These are phyloP conservation scores for Debaryomycetaceae sp. DNA, from an alignment of 1,139 yeast species.

Conservation along the genomic window DNA sequence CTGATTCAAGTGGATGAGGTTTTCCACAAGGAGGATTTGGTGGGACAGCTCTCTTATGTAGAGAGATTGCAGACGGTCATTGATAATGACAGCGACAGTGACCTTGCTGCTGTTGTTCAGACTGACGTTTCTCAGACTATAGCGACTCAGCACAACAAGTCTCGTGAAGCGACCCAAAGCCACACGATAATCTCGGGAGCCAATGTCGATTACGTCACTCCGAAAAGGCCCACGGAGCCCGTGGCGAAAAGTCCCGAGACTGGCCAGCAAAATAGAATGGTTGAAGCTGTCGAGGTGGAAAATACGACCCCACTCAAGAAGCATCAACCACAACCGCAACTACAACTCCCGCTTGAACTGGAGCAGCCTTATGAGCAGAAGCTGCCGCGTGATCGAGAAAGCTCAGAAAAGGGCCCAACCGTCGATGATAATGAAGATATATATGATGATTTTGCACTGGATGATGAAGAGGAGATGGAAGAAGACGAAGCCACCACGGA, in stretches of 20 bases:
- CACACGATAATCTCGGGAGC: constrained; percentile 17
- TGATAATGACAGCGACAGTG: constrained; percentile 24
- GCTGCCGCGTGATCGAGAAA: constrained; percentile 1
- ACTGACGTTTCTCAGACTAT: constrained; percentile 2
- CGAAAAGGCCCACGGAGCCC: constrained; percentile 41
- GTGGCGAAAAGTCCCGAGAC: constrained; percentile 38
- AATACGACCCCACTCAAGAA: constrained; percentile 24
- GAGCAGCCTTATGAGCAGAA: constrained; percentile 1
- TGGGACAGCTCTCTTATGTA: constrained; percentile 18
- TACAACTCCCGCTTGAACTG: neutral
- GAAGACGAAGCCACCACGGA: constrained; percentile 27
- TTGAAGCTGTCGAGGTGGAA: constrained; percentile 13
- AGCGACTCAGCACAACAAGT: constrained; percentile 12
- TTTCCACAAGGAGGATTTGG: constrained; percentile 23
- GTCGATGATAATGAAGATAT: constrained; percentile 9
- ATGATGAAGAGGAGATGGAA: constrained; percentile 10
- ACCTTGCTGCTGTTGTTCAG: constrained; percentile 15
- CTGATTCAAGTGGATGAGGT: constrained; percentile 21
- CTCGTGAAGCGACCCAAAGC: constrained; percentile 16
- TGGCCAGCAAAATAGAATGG: constrained; percentile 28
- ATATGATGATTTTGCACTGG: constrained; percentile 6
- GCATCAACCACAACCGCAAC: too few species aligned
- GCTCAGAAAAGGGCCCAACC: neutral
- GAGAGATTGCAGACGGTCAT: constrained; percentile 16
- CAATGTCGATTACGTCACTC: constrained; percentile 26